Evolutionary conservation across 1,284 basidiomycete species (phyloP).

Genomic region (Anthracocystis panici-leucophaei): DNA sequence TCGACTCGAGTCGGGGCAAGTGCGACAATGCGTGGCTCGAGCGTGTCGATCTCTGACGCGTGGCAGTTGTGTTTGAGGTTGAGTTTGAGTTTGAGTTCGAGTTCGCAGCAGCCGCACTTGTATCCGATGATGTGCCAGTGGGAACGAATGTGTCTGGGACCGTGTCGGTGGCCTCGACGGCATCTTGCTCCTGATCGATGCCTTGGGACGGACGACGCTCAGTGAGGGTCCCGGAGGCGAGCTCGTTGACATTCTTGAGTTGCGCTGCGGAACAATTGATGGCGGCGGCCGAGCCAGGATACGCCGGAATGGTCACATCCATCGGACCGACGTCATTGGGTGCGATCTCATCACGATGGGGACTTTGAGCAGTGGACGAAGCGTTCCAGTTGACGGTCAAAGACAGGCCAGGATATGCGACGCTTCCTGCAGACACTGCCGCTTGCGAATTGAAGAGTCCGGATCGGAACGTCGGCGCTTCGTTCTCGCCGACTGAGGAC

Average conservation of each 20-base stretch:
- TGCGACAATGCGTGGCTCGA: constrained; percentile 52
- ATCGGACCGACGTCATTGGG: constrained; percentile 31
- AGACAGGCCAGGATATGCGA: constrained; percentile 38
- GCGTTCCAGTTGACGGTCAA: constrained; percentile 44
- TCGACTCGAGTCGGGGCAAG: constrained; percentile 59
- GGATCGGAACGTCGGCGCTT: constrained; percentile 21
- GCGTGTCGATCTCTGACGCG: constrained; percentile 27
- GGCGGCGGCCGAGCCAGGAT: constrained; percentile 25
- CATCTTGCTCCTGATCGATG: constrained; percentile 56
- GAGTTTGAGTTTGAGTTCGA: constrained; percentile 6
- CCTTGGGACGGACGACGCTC: constrained; percentile 42
- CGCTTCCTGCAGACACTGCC: background rate
- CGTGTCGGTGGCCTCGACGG: constrained; percentile 29
- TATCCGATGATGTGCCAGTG: background rate
- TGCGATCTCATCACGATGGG: constrained; percentile 9
- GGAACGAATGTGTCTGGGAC: constrained; percentile 16
- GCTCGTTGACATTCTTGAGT: constrained; percentile 11
- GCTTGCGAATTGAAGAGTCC: constrained; percentile 30
- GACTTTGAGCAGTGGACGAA: background rate
- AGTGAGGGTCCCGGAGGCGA: constrained; percentile 14
- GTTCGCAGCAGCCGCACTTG: constrained; percentile 2
- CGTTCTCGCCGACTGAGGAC: constrained; percentile 10
- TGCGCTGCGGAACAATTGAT: constrained; percentile 13
- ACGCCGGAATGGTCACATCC: constrained; percentile 16
- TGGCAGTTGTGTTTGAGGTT: constrained; percentile 15